Percentiles rank a stretch among this genome's conserved stretches.
phyloP scores from a whole-genome alignment of 345 rosid species.

The Physaria fendleri region DNA sequence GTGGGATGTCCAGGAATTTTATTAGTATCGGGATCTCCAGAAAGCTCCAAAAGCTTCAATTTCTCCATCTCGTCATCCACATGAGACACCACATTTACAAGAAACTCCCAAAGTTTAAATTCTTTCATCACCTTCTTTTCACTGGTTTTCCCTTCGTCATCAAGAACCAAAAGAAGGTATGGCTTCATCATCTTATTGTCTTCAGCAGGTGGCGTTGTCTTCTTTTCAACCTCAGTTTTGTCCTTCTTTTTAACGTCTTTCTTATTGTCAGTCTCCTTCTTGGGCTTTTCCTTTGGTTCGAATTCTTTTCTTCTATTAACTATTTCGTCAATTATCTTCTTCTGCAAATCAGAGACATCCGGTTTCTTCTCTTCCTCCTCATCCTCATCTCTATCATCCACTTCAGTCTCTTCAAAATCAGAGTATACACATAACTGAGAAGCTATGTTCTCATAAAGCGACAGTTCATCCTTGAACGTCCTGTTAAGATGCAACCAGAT shows the following conservation, averaged over 20 bases:
- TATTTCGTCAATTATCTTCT: not conserved
- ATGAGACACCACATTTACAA: too few relatives aligned
- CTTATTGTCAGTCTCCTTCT: not conserved
- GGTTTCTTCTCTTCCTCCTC: not conserved
- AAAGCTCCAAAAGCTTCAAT: too few relatives aligned
- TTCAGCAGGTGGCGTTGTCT: not conserved
- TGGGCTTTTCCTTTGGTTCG: too few relatives aligned
- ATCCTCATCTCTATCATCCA: constrained; percentile 25
- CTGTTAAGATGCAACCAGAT: constrained; percentile 35
- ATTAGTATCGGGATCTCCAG: too few relatives aligned
- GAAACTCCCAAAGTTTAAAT: not conserved
- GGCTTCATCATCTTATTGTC: too few relatives aligned
- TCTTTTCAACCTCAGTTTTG: not conserved
- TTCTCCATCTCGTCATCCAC: too few relatives aligned
- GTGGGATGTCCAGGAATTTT: not conserved
- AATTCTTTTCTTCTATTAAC: too few relatives aligned
- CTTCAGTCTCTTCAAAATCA: constrained; percentile 28
- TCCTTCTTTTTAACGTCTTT: too few relatives aligned
- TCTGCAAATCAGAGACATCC: not conserved
- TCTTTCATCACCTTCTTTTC: constrained; percentile 5
- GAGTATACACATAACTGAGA: constrained; percentile 30
- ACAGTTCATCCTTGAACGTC: not conserved
- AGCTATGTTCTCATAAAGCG: constrained; percentile 34
- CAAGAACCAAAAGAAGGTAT: constrained; percentile 39
- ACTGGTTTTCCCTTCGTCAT: constrained; percentile 26